Conservation (phyloP, 1,284 basidiomycete genomes). For the Irpex sp. region DNA sequence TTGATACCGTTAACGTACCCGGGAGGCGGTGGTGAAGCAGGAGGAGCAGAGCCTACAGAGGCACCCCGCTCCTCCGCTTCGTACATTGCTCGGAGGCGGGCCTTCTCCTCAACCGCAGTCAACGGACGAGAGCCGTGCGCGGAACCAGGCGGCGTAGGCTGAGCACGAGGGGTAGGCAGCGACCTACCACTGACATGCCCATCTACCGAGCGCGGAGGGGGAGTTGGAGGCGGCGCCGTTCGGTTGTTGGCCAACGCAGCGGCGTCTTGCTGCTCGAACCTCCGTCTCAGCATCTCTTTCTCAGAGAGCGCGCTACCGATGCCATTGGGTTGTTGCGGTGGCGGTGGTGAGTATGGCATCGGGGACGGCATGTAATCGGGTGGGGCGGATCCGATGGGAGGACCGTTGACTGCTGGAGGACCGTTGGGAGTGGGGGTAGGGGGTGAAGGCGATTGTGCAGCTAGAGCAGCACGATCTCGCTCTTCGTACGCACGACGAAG, state of each 20-base stretch:
- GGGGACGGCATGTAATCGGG: constrained; percentile 2
- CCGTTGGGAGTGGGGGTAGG: no score
- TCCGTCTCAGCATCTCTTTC: constrained; percentile 39
- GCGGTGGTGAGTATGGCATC: neutral
- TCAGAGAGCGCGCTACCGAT: constrained; percentile 22
- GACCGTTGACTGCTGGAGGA: neutral
- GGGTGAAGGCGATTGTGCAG: neutral
- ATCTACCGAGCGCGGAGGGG: constrained; percentile 14
- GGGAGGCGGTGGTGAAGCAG: constrained; percentile 7
- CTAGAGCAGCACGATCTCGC: constrained; percentile 40
- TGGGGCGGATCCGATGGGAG: neutral
- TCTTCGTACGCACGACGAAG: constrained; percentile 51
- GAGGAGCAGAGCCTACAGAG: neutral
- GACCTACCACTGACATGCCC: constrained; percentile 7
- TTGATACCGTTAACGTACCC: constrained; percentile 2
- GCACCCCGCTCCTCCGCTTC: constrained; percentile 43
- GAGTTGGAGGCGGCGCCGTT: constrained; percentile 14
- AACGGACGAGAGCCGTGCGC: constrained; percentile 35
- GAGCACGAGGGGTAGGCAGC: constrained; percentile 21
- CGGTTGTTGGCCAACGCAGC: constrained; percentile 28
- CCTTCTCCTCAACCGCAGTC: constrained; percentile 75
- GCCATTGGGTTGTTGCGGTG: constrained; percentile 8
- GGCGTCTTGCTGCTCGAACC: constrained; percentile 60
- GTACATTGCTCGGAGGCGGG: constrained; percentile 54
- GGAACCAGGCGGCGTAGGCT: constrained; percentile 28